Evolutionary conservation across 345 rosid genomes (phyloP).

Genomic region (Clausena lansium): DNA sequence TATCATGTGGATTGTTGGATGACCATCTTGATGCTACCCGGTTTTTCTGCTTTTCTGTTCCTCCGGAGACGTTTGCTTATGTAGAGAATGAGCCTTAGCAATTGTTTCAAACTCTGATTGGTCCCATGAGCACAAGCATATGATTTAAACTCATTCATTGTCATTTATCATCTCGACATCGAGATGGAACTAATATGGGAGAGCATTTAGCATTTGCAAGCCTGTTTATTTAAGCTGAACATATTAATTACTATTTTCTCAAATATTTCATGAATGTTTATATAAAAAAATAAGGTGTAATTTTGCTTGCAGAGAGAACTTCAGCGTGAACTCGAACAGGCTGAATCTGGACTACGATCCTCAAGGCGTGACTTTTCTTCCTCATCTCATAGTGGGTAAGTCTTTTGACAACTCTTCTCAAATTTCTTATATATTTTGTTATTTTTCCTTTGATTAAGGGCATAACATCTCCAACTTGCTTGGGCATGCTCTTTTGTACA

Average conservation of each 20-base stretch:
- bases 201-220: not conserved
- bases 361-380: conserved; percentile 69
- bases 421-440: not conserved
- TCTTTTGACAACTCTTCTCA: not conserved
- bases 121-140: not conserved
- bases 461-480: not conserved
- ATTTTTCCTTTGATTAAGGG: not conserved
- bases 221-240: not conserved
- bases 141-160: not conserved
- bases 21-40: not conserved
- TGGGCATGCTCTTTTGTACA: not conserved
- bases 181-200: not conserved
- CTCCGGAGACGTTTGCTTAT: not conserved
- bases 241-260: not conserved
- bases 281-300: not conserved
- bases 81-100: not conserved
- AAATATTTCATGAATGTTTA: conserved; percentile 6
- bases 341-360: conserved; percentile 66
- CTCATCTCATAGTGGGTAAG: conserved; percentile 54
- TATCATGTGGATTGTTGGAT: not conserved
- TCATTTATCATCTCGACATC: not conserved
- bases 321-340: conserved; percentile 83
- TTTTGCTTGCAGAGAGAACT: conserved; percentile 65
- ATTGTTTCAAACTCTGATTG: not conserved
- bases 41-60: not conserved